Percentiles rank a stretch among this genome's conserved stretches.
Conservation (phyloP, 345 rosid genomes). For the Iberis pinnata region DNA sequence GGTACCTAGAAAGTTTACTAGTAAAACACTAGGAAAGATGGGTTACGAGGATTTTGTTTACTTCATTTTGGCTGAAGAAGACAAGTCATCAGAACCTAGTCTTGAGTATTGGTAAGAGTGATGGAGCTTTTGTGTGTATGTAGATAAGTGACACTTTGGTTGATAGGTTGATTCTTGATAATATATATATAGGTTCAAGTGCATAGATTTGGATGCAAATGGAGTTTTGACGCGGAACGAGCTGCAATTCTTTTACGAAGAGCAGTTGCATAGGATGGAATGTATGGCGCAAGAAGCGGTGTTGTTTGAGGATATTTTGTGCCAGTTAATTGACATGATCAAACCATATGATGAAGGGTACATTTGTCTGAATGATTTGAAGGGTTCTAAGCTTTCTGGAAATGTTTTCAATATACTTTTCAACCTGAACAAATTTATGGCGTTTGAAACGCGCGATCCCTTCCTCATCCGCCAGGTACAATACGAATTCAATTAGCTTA, state of each 20-base stretch:
- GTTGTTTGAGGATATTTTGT: slow-evolving; percentile 84
- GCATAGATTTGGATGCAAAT: slow-evolving; percentile 92
- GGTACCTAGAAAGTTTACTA: slow-evolving; percentile 76
- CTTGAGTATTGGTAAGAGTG: slow-evolving; percentile 77
- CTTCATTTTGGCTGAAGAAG: slow-evolving; percentile 90
- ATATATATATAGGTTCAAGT: slow-evolving; percentile 98
- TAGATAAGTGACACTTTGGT: too few relatives aligned
- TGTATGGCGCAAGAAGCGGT: slow-evolving; percentile 99
- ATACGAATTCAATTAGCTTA: too few relatives aligned
- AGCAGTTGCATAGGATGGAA: slow-evolving; percentile 97
- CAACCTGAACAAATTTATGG: slow-evolving; percentile 95
- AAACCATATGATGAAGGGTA: slow-evolving; percentile 81
- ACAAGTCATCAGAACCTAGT: slow-evolving; percentile 88
- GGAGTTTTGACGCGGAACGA: slow-evolving; percentile 79
- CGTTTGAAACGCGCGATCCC: slow-evolving; percentile 94
- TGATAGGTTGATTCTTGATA: too few relatives aligned
- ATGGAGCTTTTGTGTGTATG: too few relatives aligned
- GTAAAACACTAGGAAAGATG: slow-evolving; percentile 87
- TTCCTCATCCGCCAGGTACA: slow-evolving; percentile 96
- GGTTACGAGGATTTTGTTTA: slow-evolving; percentile 93
- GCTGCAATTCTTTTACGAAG: slow-evolving; percentile 88
- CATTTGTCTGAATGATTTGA: slow-evolving; percentile 58
- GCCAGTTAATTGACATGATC: slow-evolving; percentile 96
- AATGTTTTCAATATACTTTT: slow-evolving; percentile 85
- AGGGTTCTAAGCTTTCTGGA: slow-evolving; percentile 83